These are phyloP conservation scores for Wickerhamiella australiensis DNA, from an alignment of 805 yeast genomes.

Conservation along the genomic window DNA sequence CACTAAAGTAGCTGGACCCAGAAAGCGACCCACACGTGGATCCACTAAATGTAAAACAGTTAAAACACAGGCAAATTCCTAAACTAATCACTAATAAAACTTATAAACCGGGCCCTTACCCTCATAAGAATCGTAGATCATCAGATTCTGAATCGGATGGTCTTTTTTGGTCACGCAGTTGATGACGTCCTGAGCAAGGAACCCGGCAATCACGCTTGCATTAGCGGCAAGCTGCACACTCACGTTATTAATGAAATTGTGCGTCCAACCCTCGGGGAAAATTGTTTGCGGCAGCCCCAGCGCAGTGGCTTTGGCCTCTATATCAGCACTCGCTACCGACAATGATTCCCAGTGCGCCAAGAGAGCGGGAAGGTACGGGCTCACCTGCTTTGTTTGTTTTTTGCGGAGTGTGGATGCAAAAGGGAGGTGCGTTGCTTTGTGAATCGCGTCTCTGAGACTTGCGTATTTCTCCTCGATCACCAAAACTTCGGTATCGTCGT, in stretches of 20 bases:
- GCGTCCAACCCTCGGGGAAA: slow-evolving; percentile 31
- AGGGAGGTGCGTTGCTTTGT: slow-evolving; percentile 14
- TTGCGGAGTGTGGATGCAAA: slow-evolving; percentile 19
- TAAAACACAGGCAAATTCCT: no score
- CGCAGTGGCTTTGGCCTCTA: slow-evolving; percentile 20
- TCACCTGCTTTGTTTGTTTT: slow-evolving; percentile 34
- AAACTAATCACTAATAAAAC: neutral
- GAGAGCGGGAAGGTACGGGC: slow-evolving; percentile 47
- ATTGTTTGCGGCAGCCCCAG: slow-evolving; percentile 39
- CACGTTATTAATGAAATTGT: slow-evolving; percentile 26
- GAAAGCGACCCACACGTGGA: slow-evolving; percentile 13
- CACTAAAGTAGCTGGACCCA: slow-evolving; percentile 2
- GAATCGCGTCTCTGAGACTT: slow-evolving; percentile 17
- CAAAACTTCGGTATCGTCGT: slow-evolving; percentile 30
- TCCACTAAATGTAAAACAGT: no score
- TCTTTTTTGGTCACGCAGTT: slow-evolving; percentile 67
- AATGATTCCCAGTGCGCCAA: slow-evolving; percentile 41
- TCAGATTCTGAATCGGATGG: slow-evolving; percentile 68
- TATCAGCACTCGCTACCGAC: slow-evolving; percentile 24
- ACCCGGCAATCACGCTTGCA: slow-evolving; percentile 81
- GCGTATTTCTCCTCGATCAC: slow-evolving; percentile 21
- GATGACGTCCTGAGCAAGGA: slow-evolving; percentile 79
- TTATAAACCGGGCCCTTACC: slow-evolving; percentile 66
- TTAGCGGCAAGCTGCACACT: slow-evolving; percentile 65
- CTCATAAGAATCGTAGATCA: slow-evolving; percentile 59